These are phyloP conservation scores for Myxozyma geophila DNA, from an alignment of 805 yeast genomes.

Conservation along the genomic window DNA sequence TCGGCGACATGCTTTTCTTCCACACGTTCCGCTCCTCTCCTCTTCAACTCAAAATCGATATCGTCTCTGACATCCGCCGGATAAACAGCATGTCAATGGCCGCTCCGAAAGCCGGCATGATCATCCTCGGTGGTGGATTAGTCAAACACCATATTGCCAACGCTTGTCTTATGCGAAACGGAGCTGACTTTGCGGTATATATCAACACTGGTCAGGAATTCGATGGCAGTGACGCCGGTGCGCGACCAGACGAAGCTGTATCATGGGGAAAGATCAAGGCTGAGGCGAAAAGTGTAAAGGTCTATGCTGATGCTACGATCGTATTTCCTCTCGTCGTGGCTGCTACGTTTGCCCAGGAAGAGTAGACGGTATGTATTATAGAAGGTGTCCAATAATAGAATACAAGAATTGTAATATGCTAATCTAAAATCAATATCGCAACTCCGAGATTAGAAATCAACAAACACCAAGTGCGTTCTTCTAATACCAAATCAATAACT, in stretches of 20 bases:
- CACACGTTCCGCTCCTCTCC: constrained; percentile 96
- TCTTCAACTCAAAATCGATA: constrained; percentile 83
- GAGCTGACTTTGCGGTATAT: constrained; percentile 97
- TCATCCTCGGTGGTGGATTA: constrained; percentile 94
- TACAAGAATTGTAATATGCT: neutral
- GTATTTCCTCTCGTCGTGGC: constrained; percentile 97
- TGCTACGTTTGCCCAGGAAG: constrained; percentile 74
- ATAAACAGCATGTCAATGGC: constrained; percentile 95
- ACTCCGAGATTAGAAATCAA: neutral
- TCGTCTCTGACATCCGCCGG: constrained; percentile 89
- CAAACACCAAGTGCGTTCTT: neutral
- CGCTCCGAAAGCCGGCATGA: constrained; percentile 93
- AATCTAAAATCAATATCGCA: neutral
- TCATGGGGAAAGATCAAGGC: constrained; percentile 99
- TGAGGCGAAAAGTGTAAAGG: constrained; percentile 88
- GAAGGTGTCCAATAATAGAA: neutral
- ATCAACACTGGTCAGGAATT: constrained; percentile 98
- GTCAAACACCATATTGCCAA: constrained; percentile 97
- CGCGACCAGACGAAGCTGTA: constrained; percentile 98
- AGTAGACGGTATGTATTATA: neutral
- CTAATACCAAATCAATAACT: neutral
- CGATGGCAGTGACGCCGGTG: constrained; percentile 99
- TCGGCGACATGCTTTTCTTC: constrained; percentile 98
- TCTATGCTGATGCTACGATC: constrained; percentile 91
- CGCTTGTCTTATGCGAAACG: constrained; percentile 98